Base-by-base conservation (phyloP, 495 filamentous ascomycete species). In the Pseudomonodictys pantanalensis region DNA sequence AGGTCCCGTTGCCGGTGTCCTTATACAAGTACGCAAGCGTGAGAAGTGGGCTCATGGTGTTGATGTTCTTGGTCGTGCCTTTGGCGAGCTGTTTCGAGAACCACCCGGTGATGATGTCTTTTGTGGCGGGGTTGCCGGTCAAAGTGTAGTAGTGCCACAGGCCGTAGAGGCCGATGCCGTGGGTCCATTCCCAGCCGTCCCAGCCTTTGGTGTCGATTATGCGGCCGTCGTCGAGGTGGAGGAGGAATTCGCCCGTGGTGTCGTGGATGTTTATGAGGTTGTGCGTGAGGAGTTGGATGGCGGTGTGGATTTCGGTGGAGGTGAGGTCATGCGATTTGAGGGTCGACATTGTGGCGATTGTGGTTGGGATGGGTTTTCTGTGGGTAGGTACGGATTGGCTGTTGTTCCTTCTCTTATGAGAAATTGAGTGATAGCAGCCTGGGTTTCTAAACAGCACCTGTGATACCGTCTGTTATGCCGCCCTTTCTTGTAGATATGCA, bases 151-250 rank as follows among this genome's bases (percentile, higher is more conserved):
- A 89, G 51, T 88, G 81, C 82, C 83, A 90, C 44, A 90, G 78
- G n/a, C 87, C 86, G 68, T 89, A 89, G 4, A 90, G 78, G 0
- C 87, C 86, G 56, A 90, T 81, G 6, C 87, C 86, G 69, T 90
- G 87, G 3, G 87, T 90, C 87, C 87, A 90, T 76, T 90, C 87
- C 86, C 86, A 90, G 60, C 82, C 84, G 38, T 81, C 71, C 87
- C 86, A 90, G 38, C 84, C 86, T 71, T 90, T 90, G 17, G 87
- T 90, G 67, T 90, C 87, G 58, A 90, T 89, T 29, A 89, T 74
- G 24, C 87, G 82, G 30, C 86, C 87, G 59, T 89, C 86, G 7
- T 76, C 69, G 18, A 90, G 77, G 17, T 72, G 79, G 25, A 89
- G 70, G 9, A 89, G 78, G 72, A 88, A 90, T 65, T 84, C 74